Percentiles rank a stretch among this genome's conserved stretches.
Evolutionary conservation across 192 early-diverging fungal genomes (phyloP).

Genomic region (Podila epicladia): DNA sequence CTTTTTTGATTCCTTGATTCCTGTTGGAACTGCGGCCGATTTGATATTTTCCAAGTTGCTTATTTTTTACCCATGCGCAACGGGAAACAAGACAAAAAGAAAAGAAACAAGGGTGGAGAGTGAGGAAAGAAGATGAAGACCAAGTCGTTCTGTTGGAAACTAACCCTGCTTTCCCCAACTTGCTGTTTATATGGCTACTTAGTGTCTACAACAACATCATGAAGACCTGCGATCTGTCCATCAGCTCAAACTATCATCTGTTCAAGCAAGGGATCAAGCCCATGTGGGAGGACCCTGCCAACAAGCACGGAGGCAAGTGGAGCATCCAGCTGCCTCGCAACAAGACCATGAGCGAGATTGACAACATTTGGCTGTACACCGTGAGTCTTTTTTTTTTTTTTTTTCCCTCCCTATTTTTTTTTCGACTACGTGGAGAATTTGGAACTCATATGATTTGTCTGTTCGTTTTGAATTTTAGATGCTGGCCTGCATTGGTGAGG

Average conservation of each 20-base stretch:
- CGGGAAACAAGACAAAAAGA: background rate
- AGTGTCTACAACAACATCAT: constrained; percentile 87
- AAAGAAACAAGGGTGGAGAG: constrained; percentile 1
- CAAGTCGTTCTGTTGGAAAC: background rate
- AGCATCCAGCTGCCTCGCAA: constrained; percentile 75
- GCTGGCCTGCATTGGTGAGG: constrained; percentile 90
- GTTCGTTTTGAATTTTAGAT: constrained; percentile 59
- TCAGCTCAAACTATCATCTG: constrained; percentile 91
- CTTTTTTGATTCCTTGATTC: constrained; percentile 6
- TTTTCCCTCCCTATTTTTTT: background rate
- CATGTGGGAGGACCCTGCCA: constrained; percentile 94
- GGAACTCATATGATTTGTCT: background rate
- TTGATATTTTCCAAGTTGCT: constrained; percentile 3
- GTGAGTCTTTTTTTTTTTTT: constrained; percentile 43
- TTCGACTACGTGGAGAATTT: no score
- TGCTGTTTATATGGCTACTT: constrained; percentile 7
- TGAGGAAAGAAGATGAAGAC: background rate
- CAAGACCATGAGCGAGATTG: constrained; percentile 78
- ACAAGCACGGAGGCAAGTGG: constrained; percentile 94
- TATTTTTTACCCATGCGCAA: background rate
- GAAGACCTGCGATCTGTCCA: constrained; percentile 73
- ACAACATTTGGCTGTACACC: constrained; percentile 87
- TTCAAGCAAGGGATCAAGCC: constrained; percentile 94
- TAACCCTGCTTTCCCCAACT: background rate
- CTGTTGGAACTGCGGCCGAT: constrained; percentile 17